phyloP scores from a whole-genome alignment of 768 basidiomycete species.

The Suillus subalutaceus region DNA sequence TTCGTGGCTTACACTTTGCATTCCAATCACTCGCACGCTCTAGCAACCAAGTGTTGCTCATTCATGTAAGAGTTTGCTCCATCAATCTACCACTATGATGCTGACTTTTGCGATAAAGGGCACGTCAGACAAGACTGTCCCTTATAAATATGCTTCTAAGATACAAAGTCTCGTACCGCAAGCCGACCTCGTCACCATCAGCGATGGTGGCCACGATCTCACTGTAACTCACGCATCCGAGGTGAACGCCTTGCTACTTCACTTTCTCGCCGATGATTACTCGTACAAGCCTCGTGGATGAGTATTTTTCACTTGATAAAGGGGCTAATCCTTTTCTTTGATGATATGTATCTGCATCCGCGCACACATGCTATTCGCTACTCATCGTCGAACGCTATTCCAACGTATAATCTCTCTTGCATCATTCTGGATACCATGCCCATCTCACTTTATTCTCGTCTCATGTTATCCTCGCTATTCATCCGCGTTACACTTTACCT shows the following conservation, averaged over 20 bases:
- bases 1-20: conserved; percentile 59
- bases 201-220: conserved; percentile 33
- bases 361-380: background rate
- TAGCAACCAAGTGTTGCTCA: conserved; percentile 55
- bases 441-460: background rate
- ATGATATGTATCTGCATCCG: background rate
- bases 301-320: background rate
- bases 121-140: conserved; percentile 36
- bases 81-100: no score
- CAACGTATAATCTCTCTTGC: background rate
- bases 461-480: conserved; percentile 4
- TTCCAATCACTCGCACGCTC: conserved; percentile 55
- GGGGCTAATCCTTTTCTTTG: background rate
- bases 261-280: conserved; percentile 22
- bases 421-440: conserved; percentile 1
- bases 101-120: conserved; percentile 23
- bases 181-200: conserved; percentile 33
- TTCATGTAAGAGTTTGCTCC: conserved; percentile 51
- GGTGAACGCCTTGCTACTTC: conserved; percentile 32
- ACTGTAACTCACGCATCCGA: conserved; percentile 34
- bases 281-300: background rate
- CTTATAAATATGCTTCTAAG: conserved; percentile 33
- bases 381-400: background rate
- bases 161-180: conserved; percentile 34
- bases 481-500: background rate